These are phyloP conservation scores for Umbelopsis sp. DNA, from an alignment of 371 early-diverging fungal genomes.

Conservation along the genomic window DNA sequence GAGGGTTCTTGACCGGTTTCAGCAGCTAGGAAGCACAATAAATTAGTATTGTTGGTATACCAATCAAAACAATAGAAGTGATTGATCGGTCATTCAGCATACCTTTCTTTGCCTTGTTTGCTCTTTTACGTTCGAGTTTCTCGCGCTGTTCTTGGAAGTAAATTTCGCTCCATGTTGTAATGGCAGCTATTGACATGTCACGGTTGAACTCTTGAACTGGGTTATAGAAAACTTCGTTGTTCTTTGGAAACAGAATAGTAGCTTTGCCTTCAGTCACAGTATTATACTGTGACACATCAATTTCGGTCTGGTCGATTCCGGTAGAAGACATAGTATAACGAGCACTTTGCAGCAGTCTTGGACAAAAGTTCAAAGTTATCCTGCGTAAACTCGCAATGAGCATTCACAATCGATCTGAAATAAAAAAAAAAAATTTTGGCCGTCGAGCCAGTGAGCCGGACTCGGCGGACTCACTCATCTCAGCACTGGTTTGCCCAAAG, in stretches of 20 bases:
- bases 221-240: slow-evolving; percentile 98
- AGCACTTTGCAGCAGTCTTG: slow-evolving; percentile 1
- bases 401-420: neutral
- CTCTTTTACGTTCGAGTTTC: slow-evolving; percentile 51
- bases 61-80: neutral
- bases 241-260: slow-evolving; percentile 87
- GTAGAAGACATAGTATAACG: neutral
- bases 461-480: neutral
- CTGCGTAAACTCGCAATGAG: slow-evolving; percentile 15
- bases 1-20: neutral
- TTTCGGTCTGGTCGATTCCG: slow-evolving; percentile 23
- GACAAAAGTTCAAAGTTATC: neutral
- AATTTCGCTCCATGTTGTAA: slow-evolving; percentile 84
- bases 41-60: neutral
- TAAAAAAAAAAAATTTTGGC: neutral
- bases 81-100: neutral
- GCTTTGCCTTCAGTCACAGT: slow-evolving; percentile 84
- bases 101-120: slow-evolving; percentile 32
- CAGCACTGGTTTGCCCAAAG: neutral
- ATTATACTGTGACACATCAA: slow-evolving; percentile 53
- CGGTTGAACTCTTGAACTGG: slow-evolving; percentile 98
- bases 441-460: neutral
- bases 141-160: slow-evolving; percentile 59
- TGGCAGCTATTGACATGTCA: slow-evolving; percentile 95
- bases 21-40: neutral